Evolutionary conservation across 192 early-diverging fungal genomes (phyloP), one percentile per base, ranked within the genome.

Genomic region (Geranomyces variabilis): DNA sequence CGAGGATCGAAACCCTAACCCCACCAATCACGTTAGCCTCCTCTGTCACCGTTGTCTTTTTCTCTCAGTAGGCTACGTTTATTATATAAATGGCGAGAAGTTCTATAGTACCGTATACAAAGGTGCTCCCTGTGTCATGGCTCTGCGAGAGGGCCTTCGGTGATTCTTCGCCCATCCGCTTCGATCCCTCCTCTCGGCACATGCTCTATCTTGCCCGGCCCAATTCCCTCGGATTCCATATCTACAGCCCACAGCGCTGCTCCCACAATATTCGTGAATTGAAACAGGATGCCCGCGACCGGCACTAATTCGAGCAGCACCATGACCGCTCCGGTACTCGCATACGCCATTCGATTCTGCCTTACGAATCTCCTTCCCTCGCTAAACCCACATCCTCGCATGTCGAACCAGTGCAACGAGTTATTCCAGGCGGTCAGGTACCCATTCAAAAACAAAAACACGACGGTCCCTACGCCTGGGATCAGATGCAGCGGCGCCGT

Each of bases 261-360:
- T 57, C 87, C 88, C 7, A 90, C 83, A 41, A 86, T 79, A 63
- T 91, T 91, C 10, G 90, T 91, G 82, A 88, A 90, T 71, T 88
- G 80, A 49, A 91, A 91, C 1, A 91, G 10, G 29, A 87, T 47
- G 58, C 87, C 85, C 12, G 86, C 65, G 4, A 87, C 36, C 4
- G 89, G 89, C 1, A 89, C 74, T 67, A 90, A 77, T 55, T 91
- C 86, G 24, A 91, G 72, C 15, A 82, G 83, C 1, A 87, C 82
- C 4, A 84, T 81, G 10, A 86, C 81, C 19, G 71, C 31, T 9
- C 76, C 76, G 44, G 70, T 61, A 19, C 28, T 45, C 44, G 36
- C 33, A 45, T 77, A 77, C n/a, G 70, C 41, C 48, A 33, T 22
- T 21, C 75, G 46, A 17, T 71, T 44, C 36, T 26, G 19, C 22